Evolutionary conservation across 2,329 filamentous ascomycete genomes (phyloP).

Genomic region (Didymella exigua): DNA sequence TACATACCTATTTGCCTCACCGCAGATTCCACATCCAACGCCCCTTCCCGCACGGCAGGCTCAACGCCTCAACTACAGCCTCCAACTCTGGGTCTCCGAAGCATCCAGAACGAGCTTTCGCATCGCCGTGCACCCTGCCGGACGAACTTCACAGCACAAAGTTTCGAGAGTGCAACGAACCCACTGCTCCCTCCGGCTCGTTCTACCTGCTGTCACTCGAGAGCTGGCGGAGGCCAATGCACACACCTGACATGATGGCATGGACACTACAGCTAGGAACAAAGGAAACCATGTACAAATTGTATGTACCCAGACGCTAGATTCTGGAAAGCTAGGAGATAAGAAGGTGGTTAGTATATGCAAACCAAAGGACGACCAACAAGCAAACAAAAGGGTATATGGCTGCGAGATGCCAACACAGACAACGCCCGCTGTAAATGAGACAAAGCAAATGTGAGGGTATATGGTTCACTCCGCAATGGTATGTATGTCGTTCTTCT

Average conservation of each 20-base stretch:
- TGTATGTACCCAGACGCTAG: conserved; percentile 14
- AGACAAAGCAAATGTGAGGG: conserved; percentile 22
- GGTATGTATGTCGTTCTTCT: conserved; percentile 40
- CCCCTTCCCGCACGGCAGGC: background rate
- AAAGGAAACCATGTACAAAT: conserved; percentile 7
- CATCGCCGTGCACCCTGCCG: background rate
- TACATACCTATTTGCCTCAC: conserved; percentile 9
- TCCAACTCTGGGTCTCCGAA: background rate
- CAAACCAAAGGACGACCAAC: conserved; percentile 1
- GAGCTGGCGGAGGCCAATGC: background rate
- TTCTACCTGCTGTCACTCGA: background rate
- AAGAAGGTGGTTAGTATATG: conserved; percentile 15
- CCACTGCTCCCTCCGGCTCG: background rate
- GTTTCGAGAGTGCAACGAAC: background rate
- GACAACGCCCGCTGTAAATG: conserved; percentile 18
- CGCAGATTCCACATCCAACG: background rate
- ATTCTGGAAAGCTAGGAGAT: background rate
- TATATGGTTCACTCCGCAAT: conserved; percentile 41
- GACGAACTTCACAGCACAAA: background rate
- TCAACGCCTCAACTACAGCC: background rate
- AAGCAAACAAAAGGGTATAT: conserved; percentile 21
- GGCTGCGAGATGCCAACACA: conserved; percentile 18
- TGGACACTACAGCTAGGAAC: conserved; percentile 3
- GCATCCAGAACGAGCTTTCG: background rate
- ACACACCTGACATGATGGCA: conserved; percentile 9